Base-by-base conservation (phyloP, 1,139 yeast species). In the Saccharomyces hybrid region DNA sequence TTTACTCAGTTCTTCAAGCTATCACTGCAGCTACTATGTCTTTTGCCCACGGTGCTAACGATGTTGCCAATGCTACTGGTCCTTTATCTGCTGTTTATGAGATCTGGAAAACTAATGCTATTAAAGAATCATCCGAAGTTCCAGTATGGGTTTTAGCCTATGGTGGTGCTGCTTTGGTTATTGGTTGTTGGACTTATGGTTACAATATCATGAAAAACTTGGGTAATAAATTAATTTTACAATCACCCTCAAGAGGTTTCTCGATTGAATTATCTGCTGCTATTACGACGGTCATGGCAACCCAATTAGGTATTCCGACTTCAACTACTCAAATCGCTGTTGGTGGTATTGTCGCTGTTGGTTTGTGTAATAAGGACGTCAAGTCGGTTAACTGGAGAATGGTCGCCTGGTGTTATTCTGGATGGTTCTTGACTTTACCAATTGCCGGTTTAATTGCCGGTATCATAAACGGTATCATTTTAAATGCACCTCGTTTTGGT, bases 301-400 rank as follows among this genome's bases (percentile, higher is more conserved):
- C 93, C 14, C 86, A 84, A 70, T 76, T 86, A 61, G 75, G 78
- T 3, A 81, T 86, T 59, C 93, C 93, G 47, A 81, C 85, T 49
- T 84, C 90, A 12, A 86, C 93, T 41, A 86, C 93, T 7, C 91
- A 86, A 71, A 79, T 84, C 66, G 87, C 89, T n/a, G 86, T 83
- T 54, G 93, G 95, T 60, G 88, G 89, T 50, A 83, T 87, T 50
- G 88, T 86, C 7, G 82, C 82, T 63, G 87, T 86, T 61, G 95
- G 91, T 57, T 75, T 84, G 57, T 84, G 89, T 73, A 86, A 86
- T 75, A 75, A 73, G 62, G 86, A 83, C 66, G 61, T 76, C 65
- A 78, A 72, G 63, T 79, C 88, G 6, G 86, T 85, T 57, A 86
- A 86, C 75, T 86, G 91, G 91, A 79, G 87, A 74, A 82, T 84